Percentiles rank a stretch among this genome's conserved stretches.
phyloP scores from a whole-genome alignment of 495 filamentous ascomycete species.

The Penicillium riverlandense region DNA sequence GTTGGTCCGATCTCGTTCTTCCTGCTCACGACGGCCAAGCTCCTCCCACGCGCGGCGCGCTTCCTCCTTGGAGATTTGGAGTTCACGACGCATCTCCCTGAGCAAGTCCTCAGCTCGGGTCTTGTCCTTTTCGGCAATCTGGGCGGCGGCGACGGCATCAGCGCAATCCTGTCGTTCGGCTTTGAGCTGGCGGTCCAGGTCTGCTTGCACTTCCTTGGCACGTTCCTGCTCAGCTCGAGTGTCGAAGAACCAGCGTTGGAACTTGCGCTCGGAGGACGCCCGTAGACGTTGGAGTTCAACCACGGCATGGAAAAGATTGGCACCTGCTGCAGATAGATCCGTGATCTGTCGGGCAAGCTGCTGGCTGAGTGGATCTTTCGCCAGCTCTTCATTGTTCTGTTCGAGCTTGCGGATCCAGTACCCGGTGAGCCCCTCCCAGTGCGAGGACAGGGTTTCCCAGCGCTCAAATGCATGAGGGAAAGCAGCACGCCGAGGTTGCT shows the following conservation, averaged over 20 bases:
- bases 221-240: conserved; percentile 83
- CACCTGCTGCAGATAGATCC: conserved; percentile 90
- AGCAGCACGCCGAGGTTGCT: conserved; percentile 35
- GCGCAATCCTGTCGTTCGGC: conserved; percentile 62
- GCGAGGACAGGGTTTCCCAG: conserved; percentile 93
- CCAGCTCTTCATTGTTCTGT: conserved; percentile 77
- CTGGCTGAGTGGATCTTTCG: conserved; percentile 70
- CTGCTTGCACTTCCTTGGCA: conserved; percentile 73
- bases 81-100: conserved; percentile 78
- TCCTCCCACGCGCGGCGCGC: conserved; percentile 96
- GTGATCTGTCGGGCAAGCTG: conserved; percentile 92
- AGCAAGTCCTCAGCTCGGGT: conserved; percentile 66
- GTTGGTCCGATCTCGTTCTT: conserved; percentile 85
- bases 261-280: conserved; percentile 92
- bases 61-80: conserved; percentile 93
- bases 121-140: conserved; percentile 59
- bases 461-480: conserved; percentile 97
- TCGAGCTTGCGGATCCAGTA: conserved; percentile 95
- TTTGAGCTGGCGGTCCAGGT: conserved; percentile 64
- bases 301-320: conserved; percentile 95
- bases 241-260: conserved; percentile 98
- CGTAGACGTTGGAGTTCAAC: conserved; percentile 94
- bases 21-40: conserved; percentile 85
- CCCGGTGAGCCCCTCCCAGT: conserved; percentile 95
- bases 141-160: conserved; percentile 55